Evolutionary conservation across 768 basidiomycete species (phyloP), one percentile per base, ranked within the genome.

Genomic region (Xerocomellus dryophilus): DNA sequence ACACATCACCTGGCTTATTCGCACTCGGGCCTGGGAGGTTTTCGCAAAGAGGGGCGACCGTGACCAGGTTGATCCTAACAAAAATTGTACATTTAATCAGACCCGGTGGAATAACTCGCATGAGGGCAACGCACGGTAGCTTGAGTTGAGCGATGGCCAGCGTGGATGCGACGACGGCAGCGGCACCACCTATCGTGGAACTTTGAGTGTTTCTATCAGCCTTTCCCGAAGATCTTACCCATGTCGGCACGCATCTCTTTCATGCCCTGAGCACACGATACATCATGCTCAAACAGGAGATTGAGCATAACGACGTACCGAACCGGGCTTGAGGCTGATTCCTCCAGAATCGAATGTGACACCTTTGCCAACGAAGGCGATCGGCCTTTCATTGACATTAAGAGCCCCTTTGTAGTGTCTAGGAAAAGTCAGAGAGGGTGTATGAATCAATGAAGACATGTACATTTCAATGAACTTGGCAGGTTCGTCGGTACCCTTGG

Each of bases 291-390:
- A 40, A 10, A 5, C 18, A 17, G 4, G 31, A 17, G 2, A 21
- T 41, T 6, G 18, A 46, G 18, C 40, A 47, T 48, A 42, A 40
- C 6, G 7, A 76, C 81, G 62, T 56, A 85, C 89, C 32, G 78
- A 77, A 32, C 78, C 66, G n/a, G 88, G 83, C 71, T 94, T 94
- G 69, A 95, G 72, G 54, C 86, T 88, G 69, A 93, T 93, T 60
- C 90, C 90, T 76, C 91, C 91, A 3, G 84, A 83, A 69, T 95
- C 91, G 59, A 94, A 95, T 15, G 91, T 93, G 66, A 94, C 85
- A 56, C 92, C 92, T 67, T 94, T 93, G 32, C 92, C 92, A 34
- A 94, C 89, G 55, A 91, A 77, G 3, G 83, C 86, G 14, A 90
- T 74, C 4, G 90, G 90, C 49, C 76, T 76, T 0, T 74, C 83